Conservation (phyloP, 1,284 basidiomycete species). For the Ganoderma multipileum region DNA sequence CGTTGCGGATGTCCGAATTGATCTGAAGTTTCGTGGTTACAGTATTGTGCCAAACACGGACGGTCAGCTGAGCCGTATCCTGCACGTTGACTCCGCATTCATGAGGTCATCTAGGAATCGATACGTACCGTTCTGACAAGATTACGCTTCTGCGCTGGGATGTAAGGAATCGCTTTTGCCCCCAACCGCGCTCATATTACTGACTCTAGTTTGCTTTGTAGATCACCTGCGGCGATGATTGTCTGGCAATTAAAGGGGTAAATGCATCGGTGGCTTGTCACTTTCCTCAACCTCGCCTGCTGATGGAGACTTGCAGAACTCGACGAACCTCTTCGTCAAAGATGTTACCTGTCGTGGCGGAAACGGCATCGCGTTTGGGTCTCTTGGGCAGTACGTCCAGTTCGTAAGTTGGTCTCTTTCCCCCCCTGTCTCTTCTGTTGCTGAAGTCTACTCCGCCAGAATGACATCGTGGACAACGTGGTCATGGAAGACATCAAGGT, state of each 20-base stretch:
- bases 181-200: not conserved
- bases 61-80: slow-evolving; percentile 41
- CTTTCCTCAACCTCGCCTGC: not conserved
- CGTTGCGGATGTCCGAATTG: too few species aligned
- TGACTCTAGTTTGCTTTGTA: slow-evolving; percentile 9
- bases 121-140: slow-evolving; percentile 45
- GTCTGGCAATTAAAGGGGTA: slow-evolving; percentile 69
- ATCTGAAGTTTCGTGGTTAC: slow-evolving; percentile 1
- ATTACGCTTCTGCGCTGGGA: slow-evolving; percentile 62
- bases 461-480: slow-evolving; percentile 63
- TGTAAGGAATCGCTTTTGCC: slow-evolving; percentile 29
- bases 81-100: not conserved
- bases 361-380: slow-evolving; percentile 70
- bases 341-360: slow-evolving; percentile 66
- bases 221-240: slow-evolving; percentile 69
- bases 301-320: slow-evolving; percentile 48
- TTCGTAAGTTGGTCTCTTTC: slow-evolving; percentile 49
- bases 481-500: slow-evolving; percentile 57
- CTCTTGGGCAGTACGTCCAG: slow-evolving; percentile 64
- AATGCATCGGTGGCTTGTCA: not conserved
- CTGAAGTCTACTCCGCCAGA: slow-evolving; percentile 37
- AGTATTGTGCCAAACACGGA: slow-evolving; percentile 73
- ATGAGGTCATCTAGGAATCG: slow-evolving; percentile 48
- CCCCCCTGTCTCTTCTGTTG: not conserved
- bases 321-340: slow-evolving; percentile 56